Percentiles rank a stretch among this genome's conserved stretches.
These are phyloP conservation scores for Trametes villosa DNA, from an alignment of 768 basidiomycete species.

Conservation along the genomic window DNA sequence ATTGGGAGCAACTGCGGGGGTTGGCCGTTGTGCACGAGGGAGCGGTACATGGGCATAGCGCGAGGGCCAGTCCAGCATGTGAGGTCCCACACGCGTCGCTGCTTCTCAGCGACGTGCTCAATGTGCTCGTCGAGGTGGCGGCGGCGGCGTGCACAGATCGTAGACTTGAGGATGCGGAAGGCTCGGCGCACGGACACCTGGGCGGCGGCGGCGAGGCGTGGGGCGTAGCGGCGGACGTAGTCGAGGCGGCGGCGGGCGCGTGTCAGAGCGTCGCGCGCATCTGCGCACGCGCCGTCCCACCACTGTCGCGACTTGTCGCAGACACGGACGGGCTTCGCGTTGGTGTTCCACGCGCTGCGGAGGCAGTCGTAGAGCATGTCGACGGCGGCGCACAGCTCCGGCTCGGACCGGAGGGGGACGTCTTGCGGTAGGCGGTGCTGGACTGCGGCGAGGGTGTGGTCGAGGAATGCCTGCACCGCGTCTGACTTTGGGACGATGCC, in stretches of 20 bases:
- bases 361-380: neutral
- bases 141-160: neutral
- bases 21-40: constrained; percentile 3
- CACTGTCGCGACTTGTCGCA: constrained; percentile 3
- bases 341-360: neutral
- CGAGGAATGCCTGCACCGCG: neutral
- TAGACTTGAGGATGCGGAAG: neutral
- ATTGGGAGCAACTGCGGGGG: neutral
- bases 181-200: neutral
- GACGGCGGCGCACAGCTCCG: neutral
- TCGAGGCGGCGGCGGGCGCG: neutral
- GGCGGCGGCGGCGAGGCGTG: neutral
- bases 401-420: neutral
- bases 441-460: neutral
- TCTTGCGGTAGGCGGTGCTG: neutral
- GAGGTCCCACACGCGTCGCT: constrained; percentile 6
- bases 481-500: no score
- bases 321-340: neutral
- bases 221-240: neutral
- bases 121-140: constrained; percentile 7
- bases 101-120: neutral
- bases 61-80: no score
- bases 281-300: constrained; percentile 1
- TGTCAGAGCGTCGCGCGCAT: neutral
- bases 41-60: constrained; percentile 11